Conservation (phyloP, 495 filamentous ascomycete species). For the Gamarada debralockiae region DNA sequence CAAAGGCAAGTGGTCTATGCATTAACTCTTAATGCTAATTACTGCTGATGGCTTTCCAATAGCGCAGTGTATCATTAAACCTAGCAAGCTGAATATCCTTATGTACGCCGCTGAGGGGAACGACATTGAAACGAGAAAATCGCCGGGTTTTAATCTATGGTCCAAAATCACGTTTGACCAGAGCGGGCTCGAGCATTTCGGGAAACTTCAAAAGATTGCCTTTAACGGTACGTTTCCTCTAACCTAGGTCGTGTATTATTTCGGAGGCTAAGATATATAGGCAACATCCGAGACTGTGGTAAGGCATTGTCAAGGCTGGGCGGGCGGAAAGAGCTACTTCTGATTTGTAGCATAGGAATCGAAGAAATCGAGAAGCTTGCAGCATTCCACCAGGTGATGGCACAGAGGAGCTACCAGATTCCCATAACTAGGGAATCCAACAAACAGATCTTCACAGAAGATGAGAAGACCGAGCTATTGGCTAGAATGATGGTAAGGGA, state of each 20-base stretch:
- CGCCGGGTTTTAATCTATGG: not conserved
- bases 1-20: not conserved
- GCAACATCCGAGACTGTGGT: not conserved
- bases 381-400: not conserved
- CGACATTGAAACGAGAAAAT: not conserved
- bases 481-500: not conserved
- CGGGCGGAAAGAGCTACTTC: not conserved
- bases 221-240: no score
- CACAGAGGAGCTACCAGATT: not conserved
- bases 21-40: not conserved
- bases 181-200: not conserved
- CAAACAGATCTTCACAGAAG: slow-evolving; percentile 1
- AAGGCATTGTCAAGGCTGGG: slow-evolving; percentile 1
- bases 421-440: not conserved
- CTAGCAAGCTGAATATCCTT: not conserved
- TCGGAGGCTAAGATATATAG: slow-evolving; percentile 6
- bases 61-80: slow-evolving; percentile 4
- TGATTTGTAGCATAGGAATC: not conserved
- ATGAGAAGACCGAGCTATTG: slow-evolving; percentile 8
- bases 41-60: not conserved
- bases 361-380: no score
- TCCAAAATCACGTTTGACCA: no score
- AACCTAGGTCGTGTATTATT: not conserved
- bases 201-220: not conserved
- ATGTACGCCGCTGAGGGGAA: slow-evolving; percentile 4